Evolutionary conservation across 345 rosid genomes (phyloP), one percentile per base, ranked within the genome.

Genomic region (Gossypium rotundifolium): DNA sequence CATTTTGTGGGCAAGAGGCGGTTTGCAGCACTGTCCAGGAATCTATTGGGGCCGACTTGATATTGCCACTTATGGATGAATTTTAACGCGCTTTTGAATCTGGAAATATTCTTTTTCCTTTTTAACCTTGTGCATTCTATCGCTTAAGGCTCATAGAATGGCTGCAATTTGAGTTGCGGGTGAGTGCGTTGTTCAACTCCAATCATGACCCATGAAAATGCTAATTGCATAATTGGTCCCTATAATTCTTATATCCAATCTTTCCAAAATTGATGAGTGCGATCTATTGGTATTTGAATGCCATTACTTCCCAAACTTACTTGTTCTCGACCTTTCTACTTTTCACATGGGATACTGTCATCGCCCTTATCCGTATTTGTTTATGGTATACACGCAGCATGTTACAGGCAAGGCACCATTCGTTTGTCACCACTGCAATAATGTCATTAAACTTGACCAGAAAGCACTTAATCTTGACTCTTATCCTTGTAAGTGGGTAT

Each of bases 301-400:
- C 6, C 51, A 42, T 42, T 65, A 2, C 9, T 18, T 62, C 45
- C 45, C 14, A 16, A 18, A 6, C 2, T 3, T 22, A 14, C 52
- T 65, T 66, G 20, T 45, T 44, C 8, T 6, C 63, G 9, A 17
- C 3, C 20, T 13, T 1, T 13, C 58, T 69, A 67, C 1, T 46
- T 11, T 2, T 29, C 2, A 23, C 91, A 83, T 33, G 64, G 16
- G 22, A 2, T 44, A 22, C 86, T 70, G 14, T 48, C 57, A 0
- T 48, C 33, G 49, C 27, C 44, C n/a, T 16, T 46, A 17, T 23
- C 44, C 29, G 60, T 45, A 11, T 51, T 57, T 18, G 14, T 57
- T 48, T 11, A 48, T 48, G 52, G 52, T 11, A 3, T 48, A 10
- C 4, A 48, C 12, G 52, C 52, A 10, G 51, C 14, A 11, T 48